These are phyloP conservation scores for Pythium angustatum DNA, from an alignment of 352 stramenopile species.

Conservation along the genomic window DNA sequence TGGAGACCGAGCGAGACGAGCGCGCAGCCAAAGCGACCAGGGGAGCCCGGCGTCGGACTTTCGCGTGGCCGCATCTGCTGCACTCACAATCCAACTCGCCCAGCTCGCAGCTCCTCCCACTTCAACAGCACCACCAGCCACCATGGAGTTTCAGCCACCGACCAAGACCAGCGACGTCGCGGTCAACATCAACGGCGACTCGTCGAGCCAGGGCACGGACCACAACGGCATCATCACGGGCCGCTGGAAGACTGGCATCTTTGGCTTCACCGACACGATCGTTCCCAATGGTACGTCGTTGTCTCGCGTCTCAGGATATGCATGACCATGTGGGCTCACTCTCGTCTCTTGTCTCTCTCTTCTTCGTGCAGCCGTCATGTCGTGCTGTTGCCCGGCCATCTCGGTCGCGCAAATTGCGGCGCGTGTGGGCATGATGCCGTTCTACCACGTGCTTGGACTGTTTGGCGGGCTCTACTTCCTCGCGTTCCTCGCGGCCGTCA, in stretches of 20 bases:
- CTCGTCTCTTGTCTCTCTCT: not conserved
- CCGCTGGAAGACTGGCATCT: constrained; percentile 75
- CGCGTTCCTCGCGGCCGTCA: constrained; percentile 37
- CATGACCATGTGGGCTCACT: no score
- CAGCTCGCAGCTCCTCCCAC: not conserved
- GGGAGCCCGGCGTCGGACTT: no score
- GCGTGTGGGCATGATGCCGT: constrained; percentile 57
- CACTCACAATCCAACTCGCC: constrained; percentile 15
- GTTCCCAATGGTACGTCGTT: constrained; percentile 69
- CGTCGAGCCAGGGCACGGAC: constrained; percentile 44
- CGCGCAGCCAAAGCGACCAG: no score
- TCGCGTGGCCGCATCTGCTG: no score
- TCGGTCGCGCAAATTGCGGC: constrained; percentile 62
- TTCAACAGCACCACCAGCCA: not conserved
- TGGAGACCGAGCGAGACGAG: no score
- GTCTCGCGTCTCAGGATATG: no score
- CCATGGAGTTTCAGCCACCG: constrained; percentile 61
- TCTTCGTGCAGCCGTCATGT: constrained; percentile 51
- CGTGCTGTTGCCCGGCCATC: constrained; percentile 64
- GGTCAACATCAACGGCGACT: constrained; percentile 39
- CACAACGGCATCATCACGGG: constrained; percentile 73
- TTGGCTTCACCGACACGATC: constrained; percentile 63
- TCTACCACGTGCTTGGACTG: constrained; percentile 52
- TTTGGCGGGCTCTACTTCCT: constrained; percentile 59
- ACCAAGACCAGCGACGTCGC: constrained; percentile 52